phyloP scores from a whole-genome alignment of 805 yeast species.

The Barnettozyma californica region DNA sequence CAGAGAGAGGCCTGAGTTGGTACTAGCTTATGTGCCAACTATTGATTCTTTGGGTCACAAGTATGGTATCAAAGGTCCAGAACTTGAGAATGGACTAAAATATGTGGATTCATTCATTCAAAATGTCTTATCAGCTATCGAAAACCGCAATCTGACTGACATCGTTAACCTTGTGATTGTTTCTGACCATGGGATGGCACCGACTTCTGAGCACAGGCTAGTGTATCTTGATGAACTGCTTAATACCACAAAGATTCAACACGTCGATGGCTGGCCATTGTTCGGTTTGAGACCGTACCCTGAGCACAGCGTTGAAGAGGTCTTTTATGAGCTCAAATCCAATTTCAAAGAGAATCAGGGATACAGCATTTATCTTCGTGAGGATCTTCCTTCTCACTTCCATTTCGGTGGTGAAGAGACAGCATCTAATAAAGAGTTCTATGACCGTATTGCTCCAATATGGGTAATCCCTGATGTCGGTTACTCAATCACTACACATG shows the following conservation, averaged over 20 bases:
- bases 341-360: slow-evolving; percentile 29
- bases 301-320: slow-evolving; percentile 34
- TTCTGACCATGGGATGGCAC: slow-evolving; percentile 94
- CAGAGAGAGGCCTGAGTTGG: slow-evolving; percentile 61
- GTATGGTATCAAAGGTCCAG: slow-evolving; percentile 60
- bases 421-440: slow-evolving; percentile 26
- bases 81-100: slow-evolving; percentile 46
- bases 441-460: slow-evolving; percentile 71
- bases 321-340: slow-evolving; percentile 38
- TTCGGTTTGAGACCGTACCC: slow-evolving; percentile 63
- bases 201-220: slow-evolving; percentile 66
- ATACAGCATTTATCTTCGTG: slow-evolving; percentile 46
- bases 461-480: slow-evolving; percentile 86
- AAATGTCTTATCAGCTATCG: slow-evolving; percentile 41
- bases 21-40: slow-evolving; percentile 74
- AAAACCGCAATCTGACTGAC: slow-evolving; percentile 49
- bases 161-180: slow-evolving; percentile 73
- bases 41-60: slow-evolving; percentile 76
- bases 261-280: slow-evolving; percentile 82
- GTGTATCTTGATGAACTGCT: slow-evolving; percentile 70
- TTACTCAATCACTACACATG: slow-evolving; percentile 61
- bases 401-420: slow-evolving; percentile 25
- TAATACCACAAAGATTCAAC: slow-evolving; percentile 46
- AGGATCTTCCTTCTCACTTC: slow-evolving; percentile 43
- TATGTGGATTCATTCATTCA: slow-evolving; percentile 65